Conservation (phyloP, 306 rosid species). For the Abrus pulchellus region DNA sequence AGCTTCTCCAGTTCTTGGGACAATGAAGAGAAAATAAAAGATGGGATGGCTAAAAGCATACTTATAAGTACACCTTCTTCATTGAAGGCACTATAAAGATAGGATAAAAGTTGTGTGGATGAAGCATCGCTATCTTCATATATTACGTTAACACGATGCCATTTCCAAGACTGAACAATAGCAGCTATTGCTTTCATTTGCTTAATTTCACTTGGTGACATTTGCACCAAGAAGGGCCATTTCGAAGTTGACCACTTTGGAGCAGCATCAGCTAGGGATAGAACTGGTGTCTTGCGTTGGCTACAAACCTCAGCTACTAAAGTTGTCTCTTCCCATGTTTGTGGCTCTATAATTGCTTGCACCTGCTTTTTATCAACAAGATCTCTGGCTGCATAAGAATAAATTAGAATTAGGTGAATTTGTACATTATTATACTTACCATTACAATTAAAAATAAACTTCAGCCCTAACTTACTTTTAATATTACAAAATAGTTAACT, state of each 20-base stretch:
- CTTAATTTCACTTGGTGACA: constrained; percentile 39
- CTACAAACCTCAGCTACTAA: constrained; percentile 55
- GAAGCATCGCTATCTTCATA: constrained; percentile 57
- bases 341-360: constrained; percentile 59
- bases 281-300: constrained; percentile 46
- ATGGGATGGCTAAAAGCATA: constrained; percentile 48
- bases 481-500: no score
- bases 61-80: constrained; percentile 46
- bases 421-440: background rate
- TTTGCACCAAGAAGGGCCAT: constrained; percentile 59
- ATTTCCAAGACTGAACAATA: constrained; percentile 58
- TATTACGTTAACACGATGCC: constrained; percentile 54
- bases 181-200: constrained; percentile 62
- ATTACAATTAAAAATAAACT: no score
- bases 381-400: constrained; percentile 56
- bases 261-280: constrained; percentile 56
- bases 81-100: constrained; percentile 47
- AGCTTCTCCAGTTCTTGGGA: constrained; percentile 56
- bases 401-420: background rate
- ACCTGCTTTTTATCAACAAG: constrained; percentile 45
- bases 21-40: constrained; percentile 54
- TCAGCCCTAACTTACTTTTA: no score
- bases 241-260: constrained; percentile 59
- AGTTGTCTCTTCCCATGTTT: constrained; percentile 61
- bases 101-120: constrained; percentile 47